Base-by-base conservation (phyloP, 2,329 filamentous ascomycete genomes). In the Beauveria brongniartii region DNA sequence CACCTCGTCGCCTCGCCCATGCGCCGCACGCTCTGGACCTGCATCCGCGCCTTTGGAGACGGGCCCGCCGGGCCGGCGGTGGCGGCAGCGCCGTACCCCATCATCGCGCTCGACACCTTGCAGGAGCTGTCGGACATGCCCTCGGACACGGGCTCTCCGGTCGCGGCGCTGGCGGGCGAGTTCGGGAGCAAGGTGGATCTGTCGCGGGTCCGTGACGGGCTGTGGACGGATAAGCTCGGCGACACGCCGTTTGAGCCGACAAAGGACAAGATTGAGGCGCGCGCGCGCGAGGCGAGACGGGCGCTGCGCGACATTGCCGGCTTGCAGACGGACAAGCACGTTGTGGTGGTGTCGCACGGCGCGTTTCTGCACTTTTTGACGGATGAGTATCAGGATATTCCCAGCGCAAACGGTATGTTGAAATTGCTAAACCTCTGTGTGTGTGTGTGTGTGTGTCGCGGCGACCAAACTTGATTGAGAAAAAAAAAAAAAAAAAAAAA, bases 311-410 rank as follows among this genome's bases (percentile, higher is more conserved):
- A 80, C 47, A 68, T 76, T 56, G 71, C 71, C 1, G 74, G 69
- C 1, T 54, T 58, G 2, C 63, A 66, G 1, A 69, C 65, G 0
- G 85, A 89, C 67, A 78, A 76, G 3, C 82, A 93, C 66, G 82
- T 96, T 30, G 84, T 88, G 0, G 80, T 92, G 2, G 90, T 95
- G 8, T 88, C 90, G 3, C 92, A 96, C 68, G 92, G 92, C 1
- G 90, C 89, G 1, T 89, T 92, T 67, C 71, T 96, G 67, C 92
- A 96, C 72, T 95, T 91, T 68, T 76, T 96, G 64, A 94, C 90
- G 0, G 84, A 92, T 66, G 91, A 96, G 68, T 95, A 87, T 84
- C 78, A 84, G 59, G 88, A 85, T 47, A 80, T 82, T 26, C 70
- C 74, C 67, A 67, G 77, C 3, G 67, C 68, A 0, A 64, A 63